A percentile compares a stretch with the other conserved stretches of the same genome.
These are phyloP conservation scores for Naematelia aurantialba DNA, from an alignment of 768 basidiomycete genomes.

Conservation along the genomic window DNA sequence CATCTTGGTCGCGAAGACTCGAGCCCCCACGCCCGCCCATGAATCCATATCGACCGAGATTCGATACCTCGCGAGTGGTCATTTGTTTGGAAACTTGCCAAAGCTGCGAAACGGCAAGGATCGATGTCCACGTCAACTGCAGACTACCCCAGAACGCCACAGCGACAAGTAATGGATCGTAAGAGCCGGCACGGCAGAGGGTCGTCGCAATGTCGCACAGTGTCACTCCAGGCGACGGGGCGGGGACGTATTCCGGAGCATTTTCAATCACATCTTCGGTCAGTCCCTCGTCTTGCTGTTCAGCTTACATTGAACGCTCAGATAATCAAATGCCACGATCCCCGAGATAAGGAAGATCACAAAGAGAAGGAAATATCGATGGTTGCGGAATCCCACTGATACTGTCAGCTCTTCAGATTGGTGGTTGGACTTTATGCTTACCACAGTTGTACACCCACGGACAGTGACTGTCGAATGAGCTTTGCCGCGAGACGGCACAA, in stretches of 20 bases:
- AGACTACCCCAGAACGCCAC: conserved; percentile 82
- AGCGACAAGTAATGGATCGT: conserved; percentile 78
- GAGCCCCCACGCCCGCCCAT: conserved; percentile 76
- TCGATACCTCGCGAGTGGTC: conserved; percentile 92
- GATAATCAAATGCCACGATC: conserved; percentile 73
- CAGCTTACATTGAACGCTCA: conserved; percentile 73
- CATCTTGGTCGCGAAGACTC: conserved; percentile 47
- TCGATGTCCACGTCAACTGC: conserved; percentile 89
- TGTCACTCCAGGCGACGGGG: conserved; percentile 52
- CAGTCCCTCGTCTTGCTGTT: neutral
- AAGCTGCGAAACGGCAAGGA: conserved; percentile 78
- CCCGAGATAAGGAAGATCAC: conserved; percentile 78
- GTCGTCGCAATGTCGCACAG: conserved; percentile 66
- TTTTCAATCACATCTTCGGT: conserved; percentile 38
- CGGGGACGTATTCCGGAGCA: conserved; percentile 31
- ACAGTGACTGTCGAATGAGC: conserved; percentile 65
- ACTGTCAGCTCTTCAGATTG: conserved; percentile 5
- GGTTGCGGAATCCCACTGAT: conserved; percentile 84
- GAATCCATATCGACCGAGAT: conserved; percentile 90
- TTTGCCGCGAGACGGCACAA: neutral
- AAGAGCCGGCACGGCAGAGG: conserved; percentile 65
- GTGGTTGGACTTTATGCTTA: conserved; percentile 50
- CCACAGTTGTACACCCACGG: conserved; percentile 99
- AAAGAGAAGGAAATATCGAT: conserved; percentile 93
- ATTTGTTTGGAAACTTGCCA: conserved; percentile 93